Conservation (phyloP, 2,329 filamentous ascomycete genomes). For the Thelonectria discophora region DNA sequence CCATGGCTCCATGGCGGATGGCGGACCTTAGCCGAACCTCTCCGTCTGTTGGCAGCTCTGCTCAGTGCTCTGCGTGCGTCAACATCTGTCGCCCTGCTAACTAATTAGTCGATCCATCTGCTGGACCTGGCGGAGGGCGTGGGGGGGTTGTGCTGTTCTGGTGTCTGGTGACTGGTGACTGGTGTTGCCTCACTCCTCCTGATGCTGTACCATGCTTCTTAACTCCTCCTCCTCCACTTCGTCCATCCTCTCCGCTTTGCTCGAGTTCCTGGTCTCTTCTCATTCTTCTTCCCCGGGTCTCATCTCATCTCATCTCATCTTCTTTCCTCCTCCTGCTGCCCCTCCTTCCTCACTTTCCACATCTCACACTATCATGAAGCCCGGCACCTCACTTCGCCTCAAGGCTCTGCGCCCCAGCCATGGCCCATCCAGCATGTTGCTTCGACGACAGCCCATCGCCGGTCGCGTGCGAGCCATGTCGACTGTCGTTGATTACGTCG, state of each 20-base stretch:
- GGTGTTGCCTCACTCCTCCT: background rate
- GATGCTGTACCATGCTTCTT: constrained; percentile 6
- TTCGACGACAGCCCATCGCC: constrained; percentile 26
- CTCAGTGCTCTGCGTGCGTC: background rate
- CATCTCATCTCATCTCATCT: constrained; percentile 5
- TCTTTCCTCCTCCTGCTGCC: background rate
- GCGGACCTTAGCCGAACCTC: constrained; percentile 16
- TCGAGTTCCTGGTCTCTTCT: constrained; percentile 3
- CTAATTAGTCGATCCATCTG: constrained; percentile 10
- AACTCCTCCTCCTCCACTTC: background rate
- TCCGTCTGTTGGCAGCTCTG: constrained; percentile 13
- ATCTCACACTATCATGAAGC: constrained; percentile 28
- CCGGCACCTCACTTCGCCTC: constrained; percentile 31
- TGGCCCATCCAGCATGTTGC: constrained; percentile 24
- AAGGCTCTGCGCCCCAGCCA: constrained; percentile 30
- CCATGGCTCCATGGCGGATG: constrained; percentile 21
- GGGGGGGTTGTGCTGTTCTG: background rate
- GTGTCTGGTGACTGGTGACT: background rate
- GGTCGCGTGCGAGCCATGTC: constrained; percentile 36
- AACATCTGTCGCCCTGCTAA: constrained; percentile 14
- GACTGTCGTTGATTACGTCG: constrained; percentile 41
- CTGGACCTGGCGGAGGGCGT: constrained; percentile 7
- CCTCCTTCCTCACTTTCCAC: background rate
- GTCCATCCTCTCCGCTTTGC: constrained; percentile 5
- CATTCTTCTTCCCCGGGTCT: constrained; percentile 12